phyloP scores from a whole-genome alignment of 2,329 filamentous ascomycete species.

The Tolypocladium nubicola region DNA sequence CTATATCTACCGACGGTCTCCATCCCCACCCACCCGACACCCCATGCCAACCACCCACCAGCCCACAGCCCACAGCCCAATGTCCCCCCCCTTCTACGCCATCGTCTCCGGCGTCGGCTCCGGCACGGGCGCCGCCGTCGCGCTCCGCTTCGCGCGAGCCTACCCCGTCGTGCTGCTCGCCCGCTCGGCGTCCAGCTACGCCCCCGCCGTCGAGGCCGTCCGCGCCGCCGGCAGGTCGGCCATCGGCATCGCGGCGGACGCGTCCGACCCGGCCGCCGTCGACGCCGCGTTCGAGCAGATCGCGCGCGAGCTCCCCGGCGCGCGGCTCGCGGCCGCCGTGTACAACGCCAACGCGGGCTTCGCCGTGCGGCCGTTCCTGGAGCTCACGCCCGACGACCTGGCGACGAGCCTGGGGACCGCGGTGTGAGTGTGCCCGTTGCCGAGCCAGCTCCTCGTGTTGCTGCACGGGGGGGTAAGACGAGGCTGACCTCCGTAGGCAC shows the following conservation, averaged over 20 bases:
- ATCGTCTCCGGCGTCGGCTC: slow-evolving; percentile 64
- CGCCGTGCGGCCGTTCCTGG: slow-evolving; percentile 46
- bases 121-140: slow-evolving; percentile 48
- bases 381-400: slow-evolving; percentile 39
- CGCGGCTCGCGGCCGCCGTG: slow-evolving; percentile 51
- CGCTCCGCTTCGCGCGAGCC: slow-evolving; percentile 47
- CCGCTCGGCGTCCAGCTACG: slow-evolving; percentile 54
- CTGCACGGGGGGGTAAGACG: no score
- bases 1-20: background rate
- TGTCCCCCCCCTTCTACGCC: slow-evolving; percentile 41
- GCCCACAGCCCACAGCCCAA: background rate
- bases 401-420: slow-evolving; percentile 33
- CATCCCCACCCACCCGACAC: background rate
- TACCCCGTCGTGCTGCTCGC: slow-evolving; percentile 72
- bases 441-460: no score
- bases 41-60: background rate
- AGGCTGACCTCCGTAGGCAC: slow-evolving; percentile 25
- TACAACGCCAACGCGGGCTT: slow-evolving; percentile 55
- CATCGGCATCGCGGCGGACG: slow-evolving; percentile 52
- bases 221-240: slow-evolving; percentile 56
- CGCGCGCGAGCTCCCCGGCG: slow-evolving; percentile 43
- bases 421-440: slow-evolving; percentile 28
- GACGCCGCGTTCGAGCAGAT: slow-evolving; percentile 52
- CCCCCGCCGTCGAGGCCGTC: slow-evolving; percentile 59
- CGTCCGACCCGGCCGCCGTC: slow-evolving; percentile 32